Evolutionary conservation across 2,329 filamentous ascomycete species (phyloP).

Genomic region (Cladorrhinum sp.): DNA sequence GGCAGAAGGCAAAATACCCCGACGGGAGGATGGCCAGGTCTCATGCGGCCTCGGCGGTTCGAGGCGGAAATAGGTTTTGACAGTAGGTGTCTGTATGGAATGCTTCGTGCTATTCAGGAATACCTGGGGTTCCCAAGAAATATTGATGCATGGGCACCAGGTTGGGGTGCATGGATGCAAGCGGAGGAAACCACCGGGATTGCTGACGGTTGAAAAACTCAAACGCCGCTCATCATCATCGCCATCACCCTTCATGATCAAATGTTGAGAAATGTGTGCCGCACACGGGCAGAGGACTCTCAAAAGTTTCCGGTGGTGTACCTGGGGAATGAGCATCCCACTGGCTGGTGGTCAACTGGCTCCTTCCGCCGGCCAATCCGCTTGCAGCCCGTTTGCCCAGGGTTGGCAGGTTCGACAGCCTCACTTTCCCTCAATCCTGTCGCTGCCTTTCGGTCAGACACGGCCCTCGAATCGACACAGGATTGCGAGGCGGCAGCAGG

Average conservation of each 20-base stretch:
- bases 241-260: not conserved
- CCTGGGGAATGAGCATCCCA: not conserved
- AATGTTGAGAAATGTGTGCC: not conserved
- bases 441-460: not conserved
- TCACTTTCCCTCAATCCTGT: not conserved
- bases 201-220: not conserved
- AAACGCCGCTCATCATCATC: not conserved
- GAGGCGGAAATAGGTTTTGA: not conserved
- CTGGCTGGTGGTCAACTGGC: not conserved
- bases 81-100: not conserved
- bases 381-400: not conserved
- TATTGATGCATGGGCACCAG: too few species aligned
- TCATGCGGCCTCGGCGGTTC: slow-evolving; percentile 4
- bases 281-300: not conserved
- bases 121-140: too few species aligned
- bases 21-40: not conserved
- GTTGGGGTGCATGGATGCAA: not conserved
- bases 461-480: not conserved
- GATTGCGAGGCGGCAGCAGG: not conserved
- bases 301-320: not conserved
- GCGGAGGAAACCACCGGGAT: not conserved
- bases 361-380: not conserved
- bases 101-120: too few species aligned
- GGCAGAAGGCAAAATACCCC: not conserved
- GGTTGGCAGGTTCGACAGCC: slow-evolving; percentile 1